Percentiles rank a stretch among this genome's conserved stretches.
Evolutionary conservation across 495 filamentous ascomycete genomes (phyloP).

Genomic region (Choiromyces venosus): DNA sequence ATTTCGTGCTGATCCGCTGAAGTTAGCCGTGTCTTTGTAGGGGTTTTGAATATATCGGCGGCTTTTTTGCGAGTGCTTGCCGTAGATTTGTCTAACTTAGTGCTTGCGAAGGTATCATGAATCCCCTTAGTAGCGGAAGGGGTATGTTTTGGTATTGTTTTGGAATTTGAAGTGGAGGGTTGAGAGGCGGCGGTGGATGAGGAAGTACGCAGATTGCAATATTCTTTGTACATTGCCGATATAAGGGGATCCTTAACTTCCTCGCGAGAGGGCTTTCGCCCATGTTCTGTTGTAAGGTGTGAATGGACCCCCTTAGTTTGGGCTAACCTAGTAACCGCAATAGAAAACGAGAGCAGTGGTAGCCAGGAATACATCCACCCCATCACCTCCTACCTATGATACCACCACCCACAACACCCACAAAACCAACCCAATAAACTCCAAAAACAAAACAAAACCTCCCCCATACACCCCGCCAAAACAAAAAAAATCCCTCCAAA

Average conservation of each 20-base stretch:
- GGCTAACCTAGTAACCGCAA: no score
- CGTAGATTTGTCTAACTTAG: constrained; percentile 23
- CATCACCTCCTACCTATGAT: no score
- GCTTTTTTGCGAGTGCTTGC: constrained; percentile 46
- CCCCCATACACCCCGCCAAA: no score
- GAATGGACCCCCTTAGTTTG: not conserved
- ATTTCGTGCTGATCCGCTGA: constrained; percentile 25
- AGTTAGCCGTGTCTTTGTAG: constrained; percentile 36
- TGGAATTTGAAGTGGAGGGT: constrained; percentile 37
- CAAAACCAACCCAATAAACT: no score
- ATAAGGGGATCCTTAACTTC: constrained; percentile 68
- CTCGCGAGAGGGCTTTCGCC: constrained; percentile 69
- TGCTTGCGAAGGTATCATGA: constrained; percentile 59
- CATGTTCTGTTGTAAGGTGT: constrained; percentile 49
- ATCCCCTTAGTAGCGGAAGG: constrained; percentile 51
- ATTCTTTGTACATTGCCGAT: constrained; percentile 90
- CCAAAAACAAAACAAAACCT: no score
- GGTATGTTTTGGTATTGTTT: constrained; percentile 50
- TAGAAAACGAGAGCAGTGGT: no score
- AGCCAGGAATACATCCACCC: no score
- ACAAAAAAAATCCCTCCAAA: no score
- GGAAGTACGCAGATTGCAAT: constrained; percentile 55
- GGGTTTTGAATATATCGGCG: constrained; percentile 25
- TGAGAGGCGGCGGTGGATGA: constrained; percentile 38
- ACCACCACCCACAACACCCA: no score